Evolutionary conservation across 805 yeast species (phyloP).

Genomic region (Candida gorgasii): DNA sequence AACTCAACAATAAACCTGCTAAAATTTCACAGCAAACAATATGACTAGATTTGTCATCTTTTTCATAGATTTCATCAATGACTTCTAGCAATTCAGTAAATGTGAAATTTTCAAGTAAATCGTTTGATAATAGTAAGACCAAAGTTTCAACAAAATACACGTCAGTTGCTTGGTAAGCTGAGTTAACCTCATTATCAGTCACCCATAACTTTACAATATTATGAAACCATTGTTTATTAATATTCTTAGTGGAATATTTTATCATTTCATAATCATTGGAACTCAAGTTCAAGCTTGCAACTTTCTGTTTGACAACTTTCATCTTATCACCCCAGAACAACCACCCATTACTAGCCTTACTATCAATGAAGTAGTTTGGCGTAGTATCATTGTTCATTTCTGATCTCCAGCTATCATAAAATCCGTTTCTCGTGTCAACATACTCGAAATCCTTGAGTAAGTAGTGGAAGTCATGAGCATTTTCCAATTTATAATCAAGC

Average conservation of each 20-base stretch:
- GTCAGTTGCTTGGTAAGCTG: slow-evolving; percentile 65
- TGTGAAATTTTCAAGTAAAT: slow-evolving; percentile 40
- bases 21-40: slow-evolving; percentile 71
- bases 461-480: slow-evolving; percentile 40
- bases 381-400: slow-evolving; percentile 52
- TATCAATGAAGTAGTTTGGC: slow-evolving; percentile 60
- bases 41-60: slow-evolving; percentile 74
- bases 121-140: slow-evolving; percentile 49
- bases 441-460: slow-evolving; percentile 35
- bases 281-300: slow-evolving; percentile 27
- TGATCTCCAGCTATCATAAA: slow-evolving; percentile 40
- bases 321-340: slow-evolving; percentile 68
- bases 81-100: slow-evolving; percentile 55
- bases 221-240: slow-evolving; percentile 62
- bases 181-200: slow-evolving; percentile 67
- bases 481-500: slow-evolving; percentile 48
- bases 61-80: slow-evolving; percentile 51
- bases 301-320: slow-evolving; percentile 44
- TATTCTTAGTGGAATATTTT: slow-evolving; percentile 38
- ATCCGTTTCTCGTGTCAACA: slow-evolving; percentile 45
- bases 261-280: slow-evolving; percentile 44
- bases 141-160: slow-evolving; percentile 58
- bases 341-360: slow-evolving; percentile 62
- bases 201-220: slow-evolving; percentile 52
- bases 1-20: slow-evolving; percentile 59